Percentiles rank a stretch among this genome's conserved stretches.
Conservation (phyloP, 169 alveolate genomes). For the Cryptosporidium tyzzeri region DNA sequence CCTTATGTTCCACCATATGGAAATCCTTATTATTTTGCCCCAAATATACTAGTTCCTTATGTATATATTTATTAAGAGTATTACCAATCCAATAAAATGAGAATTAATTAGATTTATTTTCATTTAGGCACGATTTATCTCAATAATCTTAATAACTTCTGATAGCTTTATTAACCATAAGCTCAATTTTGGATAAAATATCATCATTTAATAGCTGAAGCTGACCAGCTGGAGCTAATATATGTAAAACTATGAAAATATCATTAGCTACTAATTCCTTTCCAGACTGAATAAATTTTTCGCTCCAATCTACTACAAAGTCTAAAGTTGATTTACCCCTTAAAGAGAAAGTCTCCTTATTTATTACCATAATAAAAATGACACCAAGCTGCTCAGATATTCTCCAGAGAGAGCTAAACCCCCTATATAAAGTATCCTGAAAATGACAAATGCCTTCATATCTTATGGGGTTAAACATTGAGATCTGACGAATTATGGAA, state of each 20-base stretch:
- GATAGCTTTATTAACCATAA: conserved; percentile 17
- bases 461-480: conserved; percentile 57
- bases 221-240: conserved; percentile 66
- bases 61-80: conserved; percentile 45
- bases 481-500: conserved; percentile 24
- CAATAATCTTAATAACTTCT: neutral
- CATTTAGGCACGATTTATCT: neutral
- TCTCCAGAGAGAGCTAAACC: conserved; percentile 40
- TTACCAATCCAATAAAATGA: neutral
- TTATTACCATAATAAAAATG: conserved; percentile 35
- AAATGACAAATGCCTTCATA: conserved; percentile 41
- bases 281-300: neutral
- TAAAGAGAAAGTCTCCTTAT: conserved; percentile 9
- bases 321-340: conserved; percentile 36
- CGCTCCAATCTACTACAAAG: conserved; percentile 73
- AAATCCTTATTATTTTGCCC: conserved; percentile 73
- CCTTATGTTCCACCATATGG: conserved; percentile 76
- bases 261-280: conserved; percentile 24
- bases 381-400: conserved; percentile 17
- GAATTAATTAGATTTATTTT: neutral
- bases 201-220: conserved; percentile 59
- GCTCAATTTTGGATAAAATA: conserved; percentile 26
- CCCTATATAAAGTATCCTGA: neutral
- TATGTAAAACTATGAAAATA: conserved; percentile 36
- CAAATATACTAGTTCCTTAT: conserved; percentile 67